Base-by-base conservation (phyloP, 345 rosid genomes). In the Gossypium turneri region DNA sequence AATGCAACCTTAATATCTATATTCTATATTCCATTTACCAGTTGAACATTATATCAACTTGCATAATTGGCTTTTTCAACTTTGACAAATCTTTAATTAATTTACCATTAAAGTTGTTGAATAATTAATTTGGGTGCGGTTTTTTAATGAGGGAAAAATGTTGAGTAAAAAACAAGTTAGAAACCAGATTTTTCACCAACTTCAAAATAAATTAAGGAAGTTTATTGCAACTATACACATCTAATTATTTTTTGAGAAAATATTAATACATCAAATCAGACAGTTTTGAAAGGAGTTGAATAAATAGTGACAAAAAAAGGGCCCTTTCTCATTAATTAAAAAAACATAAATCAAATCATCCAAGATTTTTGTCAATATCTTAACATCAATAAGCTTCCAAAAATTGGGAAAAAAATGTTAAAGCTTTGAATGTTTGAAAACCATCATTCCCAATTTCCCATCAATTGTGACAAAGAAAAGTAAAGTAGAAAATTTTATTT, bases 351-450 rank as follows among this genome's bases (percentile, higher is more conserved):
- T 34, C 7, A 34, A 34, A 34, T 34, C 41, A 34, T 7, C 41
- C 41, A 34, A 34, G 7, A 34, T 34, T 34, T 5, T 34, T 5
- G 41, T 34, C 41, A 34, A 34, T 34, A 34, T 34, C 41, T 1
- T 5, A 34, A 34, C 41, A 34, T 34, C 38, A 34, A 34, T 34
- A 34, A 34, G 38, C 38, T 34, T 34, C 41, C 41, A 34, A 34
- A 34, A 34, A 34, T 34, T 34, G 41, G 41, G 41, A 5, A 34
- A 34, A 34, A 34, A 5, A 0, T 34, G 41, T 34, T 34, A 34
- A 34, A 24, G 19, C 70, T 65, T 19, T 65, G 70, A 65, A 43
- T 65, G 17, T 41, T 44, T 29, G 38, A 66, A 66, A 66, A 45
- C 13, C 52, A 6, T 3, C 51, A 44, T 51, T 51, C 1, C 53